Base-by-base conservation (phyloP, 257 asterid species). In the Rubia yunnanensis region DNA sequence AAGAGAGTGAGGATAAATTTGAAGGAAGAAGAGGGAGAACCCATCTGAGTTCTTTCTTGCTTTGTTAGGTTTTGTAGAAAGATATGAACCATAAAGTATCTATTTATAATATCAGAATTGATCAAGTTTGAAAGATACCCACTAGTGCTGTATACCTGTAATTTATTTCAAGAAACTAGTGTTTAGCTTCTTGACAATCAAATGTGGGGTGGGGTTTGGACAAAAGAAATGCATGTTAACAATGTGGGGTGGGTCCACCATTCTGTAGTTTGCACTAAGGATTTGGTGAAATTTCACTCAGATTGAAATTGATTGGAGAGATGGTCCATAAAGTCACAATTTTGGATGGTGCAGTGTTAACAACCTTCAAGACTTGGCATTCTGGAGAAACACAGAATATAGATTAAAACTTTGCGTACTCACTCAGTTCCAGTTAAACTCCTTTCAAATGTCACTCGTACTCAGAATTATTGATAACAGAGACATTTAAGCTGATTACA, bases 1-100 rank as follows among this genome's bases (percentile, higher is more conserved):
- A 74, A 27, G 18, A 72, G 36, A 35, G 66, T 31, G 57, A 10
- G 46, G 44, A 36, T 24, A 30, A 65, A 31, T 10, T 17, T 64
- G 31, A 46, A 58, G 60, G 39, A 70, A 27, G 35, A 60, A 23
- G 53, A 54, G 36, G 39, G 27, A 50, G 27, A 50, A 7, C 0
- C 57, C 57, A 50, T 50, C n/a, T 15, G 2, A 14, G 23, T 5
- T 46, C 53, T 46, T 48, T n/a, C 54, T 48, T 5, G 54, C 1
- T 22, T n/a, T 50, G 27, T 50, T n/a, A 20, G 57, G 57, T 50
- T 18, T 50, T n/a, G 26, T 10, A 20, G 27, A 48, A 48, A 1
- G 54, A 48, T 48, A 48, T 48, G 54, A 48, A 48, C 2, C 1
- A 7, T 20, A 20, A 18, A 50, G 24, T 8, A 20, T 22, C 3